phyloP scores from a whole-genome alignment of 2,329 filamentous ascomycete species.

The Ambrosiella xylebori region DNA sequence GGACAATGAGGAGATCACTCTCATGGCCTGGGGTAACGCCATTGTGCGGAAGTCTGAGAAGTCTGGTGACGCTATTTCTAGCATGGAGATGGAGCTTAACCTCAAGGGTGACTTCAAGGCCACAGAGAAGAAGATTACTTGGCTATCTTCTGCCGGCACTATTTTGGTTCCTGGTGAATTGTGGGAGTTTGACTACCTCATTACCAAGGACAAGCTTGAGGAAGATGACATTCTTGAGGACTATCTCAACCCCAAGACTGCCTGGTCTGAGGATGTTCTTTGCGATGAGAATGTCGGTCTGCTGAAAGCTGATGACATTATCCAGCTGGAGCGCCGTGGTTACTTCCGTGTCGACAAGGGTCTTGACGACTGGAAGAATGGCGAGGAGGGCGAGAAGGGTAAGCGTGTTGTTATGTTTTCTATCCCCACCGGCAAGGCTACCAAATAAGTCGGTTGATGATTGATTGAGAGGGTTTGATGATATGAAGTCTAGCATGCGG shows the following conservation, averaged over 20 bases:
- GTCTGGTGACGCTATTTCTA: slow-evolving; percentile 40
- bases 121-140: slow-evolving; percentile 92
- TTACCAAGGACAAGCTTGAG: slow-evolving; percentile 72
- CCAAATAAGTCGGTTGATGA: slow-evolving; percentile 19
- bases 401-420: slow-evolving; percentile 36
- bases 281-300: slow-evolving; percentile 66
- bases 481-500: not conserved
- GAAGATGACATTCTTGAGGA: slow-evolving; percentile 76
- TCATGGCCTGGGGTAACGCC: slow-evolving; percentile 92
- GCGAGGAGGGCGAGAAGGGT: slow-evolving; percentile 30
- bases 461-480: not conserved
- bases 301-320: slow-evolving; percentile 75
- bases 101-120: slow-evolving; percentile 85
- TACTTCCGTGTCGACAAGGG: slow-evolving; percentile 74
- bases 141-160: slow-evolving; percentile 63
- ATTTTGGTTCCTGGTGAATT: slow-evolving; percentile 51
- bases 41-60: slow-evolving; percentile 29
- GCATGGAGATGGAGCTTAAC: slow-evolving; percentile 69
- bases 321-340: slow-evolving; percentile 87
- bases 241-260: slow-evolving; percentile 60
- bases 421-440: slow-evolving; percentile 38
- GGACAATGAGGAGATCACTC: slow-evolving; percentile 75
- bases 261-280: slow-evolving; percentile 54
- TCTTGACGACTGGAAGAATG: slow-evolving; percentile 31
- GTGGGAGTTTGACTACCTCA: slow-evolving; percentile 50